Conservation (phyloP, 805 yeast genomes). For the Tetrapisispora taiwanensis region DNA sequence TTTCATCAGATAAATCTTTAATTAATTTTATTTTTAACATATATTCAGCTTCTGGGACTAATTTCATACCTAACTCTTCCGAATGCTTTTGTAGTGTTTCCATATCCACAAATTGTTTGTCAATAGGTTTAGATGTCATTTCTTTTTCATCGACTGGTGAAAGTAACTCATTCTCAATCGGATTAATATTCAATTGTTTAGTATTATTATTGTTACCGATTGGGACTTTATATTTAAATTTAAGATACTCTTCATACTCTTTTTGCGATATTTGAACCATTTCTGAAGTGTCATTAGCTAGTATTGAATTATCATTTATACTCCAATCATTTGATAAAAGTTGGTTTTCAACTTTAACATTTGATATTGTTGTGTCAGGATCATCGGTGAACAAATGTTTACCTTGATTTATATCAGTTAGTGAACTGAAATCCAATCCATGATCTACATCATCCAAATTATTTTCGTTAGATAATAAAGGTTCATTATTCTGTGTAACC, state of each 20-base stretch:
- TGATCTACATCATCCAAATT: background rate
- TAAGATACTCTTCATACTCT: background rate
- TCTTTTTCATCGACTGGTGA: background rate
- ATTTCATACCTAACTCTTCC: background rate
- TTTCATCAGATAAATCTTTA: background rate
- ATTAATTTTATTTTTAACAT: background rate
- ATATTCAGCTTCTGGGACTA: slow-evolving; percentile 6
- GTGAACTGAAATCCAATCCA: background rate
- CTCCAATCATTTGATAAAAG: background rate
- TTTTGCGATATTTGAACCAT: background rate
- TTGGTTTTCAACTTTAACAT: background rate
- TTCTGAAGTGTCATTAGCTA: background rate
- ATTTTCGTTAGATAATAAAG: background rate
- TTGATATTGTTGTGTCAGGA: slow-evolving; percentile 3
- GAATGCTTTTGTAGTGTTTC: background rate
- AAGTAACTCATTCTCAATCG: too few relatives aligned
- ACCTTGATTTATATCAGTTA: background rate
- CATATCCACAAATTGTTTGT: background rate
- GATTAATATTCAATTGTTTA: too few relatives aligned
- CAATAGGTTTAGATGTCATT: background rate
- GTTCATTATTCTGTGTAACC: slow-evolving; percentile 4
- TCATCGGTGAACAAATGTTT: slow-evolving; percentile 7
- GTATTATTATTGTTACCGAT: background rate
- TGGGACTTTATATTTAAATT: background rate
- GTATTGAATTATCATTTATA: background rate